Conservation (phyloP, 1,139 yeast genomes). For the Blastobotrys serpentis region DNA sequence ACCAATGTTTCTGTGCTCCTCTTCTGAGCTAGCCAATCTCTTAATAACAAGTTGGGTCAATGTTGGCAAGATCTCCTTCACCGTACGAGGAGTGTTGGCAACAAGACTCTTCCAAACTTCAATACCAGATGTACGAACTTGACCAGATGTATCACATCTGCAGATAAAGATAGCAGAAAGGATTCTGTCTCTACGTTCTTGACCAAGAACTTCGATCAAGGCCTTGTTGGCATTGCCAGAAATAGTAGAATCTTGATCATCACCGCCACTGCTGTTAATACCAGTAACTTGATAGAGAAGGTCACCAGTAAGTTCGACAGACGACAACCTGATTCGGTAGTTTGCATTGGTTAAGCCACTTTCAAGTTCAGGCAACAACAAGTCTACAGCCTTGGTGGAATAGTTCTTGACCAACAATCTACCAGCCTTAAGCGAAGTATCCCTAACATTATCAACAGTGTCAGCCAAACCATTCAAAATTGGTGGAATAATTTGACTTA, state of each 20-base stretch:
- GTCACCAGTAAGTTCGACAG: slow-evolving; percentile 97
- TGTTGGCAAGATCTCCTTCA: slow-evolving; percentile 86
- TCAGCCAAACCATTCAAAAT: slow-evolving; percentile 91
- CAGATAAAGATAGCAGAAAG: slow-evolving; percentile 84
- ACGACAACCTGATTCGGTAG: slow-evolving; percentile 86
- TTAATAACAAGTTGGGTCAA: slow-evolving; percentile 78
- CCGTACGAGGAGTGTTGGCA: slow-evolving; percentile 93
- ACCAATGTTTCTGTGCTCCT: slow-evolving; percentile 78
- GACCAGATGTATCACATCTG: slow-evolving; percentile 85
- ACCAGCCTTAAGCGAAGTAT: slow-evolving; percentile 89
- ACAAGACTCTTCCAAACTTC: slow-evolving; percentile 98
- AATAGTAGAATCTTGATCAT: slow-evolving; percentile 54
- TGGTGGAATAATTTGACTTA: slow-evolving; percentile 82
- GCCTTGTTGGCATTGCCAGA: slow-evolving; percentile 63
- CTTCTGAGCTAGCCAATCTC: slow-evolving; percentile 78
- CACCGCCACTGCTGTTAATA: slow-evolving; percentile 41
- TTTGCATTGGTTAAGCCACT: slow-evolving; percentile 79
- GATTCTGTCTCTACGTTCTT: slow-evolving; percentile 83
- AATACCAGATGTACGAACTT: slow-evolving; percentile 87
- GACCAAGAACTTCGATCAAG: slow-evolving; percentile 78
- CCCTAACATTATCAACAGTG: slow-evolving; percentile 79
- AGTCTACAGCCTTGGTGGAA: slow-evolving; percentile 89
- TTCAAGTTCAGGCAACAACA: slow-evolving; percentile 91
- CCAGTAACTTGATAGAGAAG: slow-evolving; percentile 93
- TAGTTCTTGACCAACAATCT: slow-evolving; percentile 87